Conservation (phyloP, 257 asterid genomes). For the Solanum megistacrolobum region DNA sequence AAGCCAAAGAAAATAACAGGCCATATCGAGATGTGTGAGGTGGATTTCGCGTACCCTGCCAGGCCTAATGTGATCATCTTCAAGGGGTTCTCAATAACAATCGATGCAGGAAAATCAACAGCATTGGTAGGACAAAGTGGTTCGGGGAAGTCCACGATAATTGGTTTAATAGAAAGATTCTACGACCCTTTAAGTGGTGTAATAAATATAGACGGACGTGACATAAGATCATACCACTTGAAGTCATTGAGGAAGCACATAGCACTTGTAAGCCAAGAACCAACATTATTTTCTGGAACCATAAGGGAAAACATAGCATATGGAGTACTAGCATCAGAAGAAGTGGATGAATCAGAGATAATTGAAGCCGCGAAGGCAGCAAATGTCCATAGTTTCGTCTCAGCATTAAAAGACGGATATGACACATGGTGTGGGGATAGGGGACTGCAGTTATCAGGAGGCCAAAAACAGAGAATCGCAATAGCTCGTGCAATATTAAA, state of each 20-base stretch:
- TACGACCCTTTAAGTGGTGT: conserved; percentile 53
- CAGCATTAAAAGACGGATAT: conserved; percentile 57
- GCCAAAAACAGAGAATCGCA: conserved; percentile 79
- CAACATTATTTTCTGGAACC: conserved; percentile 56
- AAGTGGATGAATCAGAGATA: conserved; percentile 37
- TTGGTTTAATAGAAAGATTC: conserved; percentile 66
- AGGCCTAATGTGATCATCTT: conserved; percentile 49
- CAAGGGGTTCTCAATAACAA: conserved; percentile 41
- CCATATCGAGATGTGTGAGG: conserved; percentile 35
- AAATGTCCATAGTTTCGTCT: conserved; percentile 68
- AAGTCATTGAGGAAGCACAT: conserved; percentile 53
- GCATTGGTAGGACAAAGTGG: conserved; percentile 88
- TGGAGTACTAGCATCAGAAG: conserved; percentile 33
- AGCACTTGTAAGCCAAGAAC: conserved; percentile 84
- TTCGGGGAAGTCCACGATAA: conserved; percentile 68
- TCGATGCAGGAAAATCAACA: conserved; percentile 64
- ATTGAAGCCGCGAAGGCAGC: conserved; percentile 67
- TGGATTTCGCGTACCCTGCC: conserved; percentile 66
- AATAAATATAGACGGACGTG: conserved; percentile 61
- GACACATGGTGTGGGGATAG: conserved; percentile 70
- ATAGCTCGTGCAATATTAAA: conserved; percentile 66
- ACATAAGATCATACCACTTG: conserved; percentile 51
- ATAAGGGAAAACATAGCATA: conserved; percentile 46
- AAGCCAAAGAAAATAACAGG: conserved; percentile 44
- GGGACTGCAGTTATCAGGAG: conserved; percentile 75